Base-by-base conservation (phyloP, 441 rosid species). In the Pelargonium cotyledonis region DNA sequence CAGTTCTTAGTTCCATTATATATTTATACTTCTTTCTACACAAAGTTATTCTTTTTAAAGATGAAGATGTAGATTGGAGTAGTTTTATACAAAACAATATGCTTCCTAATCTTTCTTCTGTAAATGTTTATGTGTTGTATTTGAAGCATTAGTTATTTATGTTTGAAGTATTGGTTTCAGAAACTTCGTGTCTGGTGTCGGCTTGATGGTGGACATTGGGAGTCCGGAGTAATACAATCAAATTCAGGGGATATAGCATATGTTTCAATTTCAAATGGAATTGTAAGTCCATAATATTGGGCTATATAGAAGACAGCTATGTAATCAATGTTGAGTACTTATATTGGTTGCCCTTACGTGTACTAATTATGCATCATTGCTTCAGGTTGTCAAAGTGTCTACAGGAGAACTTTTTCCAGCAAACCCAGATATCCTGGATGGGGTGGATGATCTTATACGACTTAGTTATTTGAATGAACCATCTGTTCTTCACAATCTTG, bases 391-490 rank as follows among this genome's bases (percentile, higher is more conserved):
- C 64, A 82, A 85, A 80, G 96, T 92, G 76, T 75, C 90, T 11
- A 81, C 84, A 61, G 85, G 77, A 73, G 88, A 88, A 40, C 91
- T 95, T 74, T 85, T 91, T 63, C 98, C 98, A 49, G 95, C 99
- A 75, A 95, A 92, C 77, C 97, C 99, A 14, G 88, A 88, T 77
- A 83, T 95, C 43, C 78, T 95, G 66, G 92, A 85, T 81, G 97
- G 95, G 55, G 96, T 86, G 72, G 92, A 88, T 79, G 95, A 95
- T 80, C 98, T 92, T 72, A 81, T 86, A 76, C 97, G 87, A 77
- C 99, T 95, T 77, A 90, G 94, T 82, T 95, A 87, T 87, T 75
- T 95, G 82, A 95, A 95, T 69, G 99, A 92, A 73, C 99, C 97
- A 21, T 87, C 99, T 2, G 94, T 92, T 73, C 85, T 95, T 73